Conservation (phyloP, 495 filamentous ascomycete species). For the Tuber melanosporum region DNA sequence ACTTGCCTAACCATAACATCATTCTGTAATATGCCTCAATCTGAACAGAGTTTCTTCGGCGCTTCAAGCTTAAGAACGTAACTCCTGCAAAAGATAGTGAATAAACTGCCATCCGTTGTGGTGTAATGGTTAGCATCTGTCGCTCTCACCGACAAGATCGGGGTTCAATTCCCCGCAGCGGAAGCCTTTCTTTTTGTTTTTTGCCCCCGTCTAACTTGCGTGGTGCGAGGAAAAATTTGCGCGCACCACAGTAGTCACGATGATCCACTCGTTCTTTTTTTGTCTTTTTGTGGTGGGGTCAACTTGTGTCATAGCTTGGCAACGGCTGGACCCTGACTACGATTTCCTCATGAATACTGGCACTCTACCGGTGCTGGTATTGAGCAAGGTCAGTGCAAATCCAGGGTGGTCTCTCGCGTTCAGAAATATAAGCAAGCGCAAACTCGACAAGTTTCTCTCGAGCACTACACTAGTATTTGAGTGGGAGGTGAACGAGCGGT, state of each 20-base stretch:
- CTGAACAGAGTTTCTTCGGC: neutral
- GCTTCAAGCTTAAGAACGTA: neutral
- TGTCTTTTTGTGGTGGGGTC: neutral
- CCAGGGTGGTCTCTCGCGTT: too few species aligned
- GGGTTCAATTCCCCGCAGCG: constrained; percentile 27
- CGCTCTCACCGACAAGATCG: constrained; percentile 27
- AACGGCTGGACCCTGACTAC: too few species aligned
- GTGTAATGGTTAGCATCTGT: constrained; percentile 28
- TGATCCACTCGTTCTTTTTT: neutral
- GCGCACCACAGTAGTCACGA: neutral
- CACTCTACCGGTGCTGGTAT: too few species aligned
- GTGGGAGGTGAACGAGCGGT: too few species aligned
- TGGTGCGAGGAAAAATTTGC: neutral
- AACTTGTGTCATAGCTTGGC: neutral
- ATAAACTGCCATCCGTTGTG: constrained; percentile 18
- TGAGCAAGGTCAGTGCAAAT: too few species aligned
- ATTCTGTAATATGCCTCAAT: too few species aligned
- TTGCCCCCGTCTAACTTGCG: neutral
- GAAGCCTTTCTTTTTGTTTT: neutral
- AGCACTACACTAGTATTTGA: too few species aligned
- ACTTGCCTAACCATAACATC: too few species aligned
- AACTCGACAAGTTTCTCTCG: too few species aligned
- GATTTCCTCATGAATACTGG: too few species aligned
- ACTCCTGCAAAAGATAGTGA: neutral
- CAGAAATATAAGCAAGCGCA: too few species aligned